Evolutionary conservation across 2,329 filamentous ascomycete genomes (phyloP).

Genomic region (Xylariaceae sp.): DNA sequence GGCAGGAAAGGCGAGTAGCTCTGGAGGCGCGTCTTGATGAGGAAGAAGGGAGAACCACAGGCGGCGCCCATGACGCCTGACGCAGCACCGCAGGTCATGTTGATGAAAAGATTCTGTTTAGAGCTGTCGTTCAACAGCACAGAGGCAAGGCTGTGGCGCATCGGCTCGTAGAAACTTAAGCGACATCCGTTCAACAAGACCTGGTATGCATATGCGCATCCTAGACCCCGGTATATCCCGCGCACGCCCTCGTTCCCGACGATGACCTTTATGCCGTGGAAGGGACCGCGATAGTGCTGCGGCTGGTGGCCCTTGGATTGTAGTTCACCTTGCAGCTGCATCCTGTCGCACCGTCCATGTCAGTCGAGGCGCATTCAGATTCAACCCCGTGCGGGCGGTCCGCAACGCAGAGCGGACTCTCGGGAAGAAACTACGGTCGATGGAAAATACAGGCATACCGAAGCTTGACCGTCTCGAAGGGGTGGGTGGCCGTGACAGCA

Average conservation of each 20-base stretch:
- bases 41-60: conserved; percentile 94
- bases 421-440: not conserved
- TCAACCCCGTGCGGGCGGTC: not conserved
- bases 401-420: not conserved
- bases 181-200: conserved; percentile 94
- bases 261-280: conserved; percentile 90
- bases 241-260: conserved; percentile 82
- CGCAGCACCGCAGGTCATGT: conserved; percentile 86
- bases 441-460: conserved; percentile 54
- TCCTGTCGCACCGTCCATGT: conserved; percentile 48
- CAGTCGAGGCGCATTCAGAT: not conserved
- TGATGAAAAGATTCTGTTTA: conserved; percentile 84
- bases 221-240: conserved; percentile 85
- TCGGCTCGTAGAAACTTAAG: conserved; percentile 94
- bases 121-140: conserved; percentile 68
- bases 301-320: conserved; percentile 81
- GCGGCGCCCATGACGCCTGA: conserved; percentile 90
- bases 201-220: conserved; percentile 94
- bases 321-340: conserved; percentile 95
- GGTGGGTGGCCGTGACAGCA: conserved; percentile 94
- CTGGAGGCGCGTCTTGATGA: conserved; percentile 94
- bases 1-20: conserved; percentile 90
- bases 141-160: conserved; percentile 69
- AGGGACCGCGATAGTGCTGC: conserved; percentile 83
- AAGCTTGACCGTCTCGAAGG: conserved; percentile 99